Base-by-base conservation (phyloP, 2,329 filamentous ascomycete species). In the Blastomyces parvus region DNA sequence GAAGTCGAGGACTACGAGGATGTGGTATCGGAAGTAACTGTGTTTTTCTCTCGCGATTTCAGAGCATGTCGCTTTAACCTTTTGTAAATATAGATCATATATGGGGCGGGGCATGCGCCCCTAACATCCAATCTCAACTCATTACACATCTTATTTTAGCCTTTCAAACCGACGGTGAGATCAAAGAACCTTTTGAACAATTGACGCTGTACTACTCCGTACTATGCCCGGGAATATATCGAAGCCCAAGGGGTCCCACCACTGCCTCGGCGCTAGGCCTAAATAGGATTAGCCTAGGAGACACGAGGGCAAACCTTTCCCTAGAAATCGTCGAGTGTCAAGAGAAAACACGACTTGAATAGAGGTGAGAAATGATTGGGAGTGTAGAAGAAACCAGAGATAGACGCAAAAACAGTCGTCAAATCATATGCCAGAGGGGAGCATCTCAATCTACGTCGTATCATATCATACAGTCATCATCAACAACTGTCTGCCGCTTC, bases 11-110 rank as follows among this genome's bases (percentile, higher is more conserved):
- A 76, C 69, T 1, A 75, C 79, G 42, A 75, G 81, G 66, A 82
- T 83, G n/a, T 48, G 46, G 46, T 83, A 83, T 73, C 74, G 80
- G 64, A 80, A 78, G 73, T 82, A 75, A 63, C 22, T 38, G 62
- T 42, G 25, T 59, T 33, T 42, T 56, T 25, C 38, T 40, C 11
- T 42, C 40, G 40, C 40, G 14, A 42, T 42, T 52, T 22, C 9
- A 14, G 14, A 53, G 30, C 9, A 4, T 33, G 17, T 53, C 14
- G 7, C 7, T 6, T 19, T 53, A 4, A 19, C 6, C 33, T 9
- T 42, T 42, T 44, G 50, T 14, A 30, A 8, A 14, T 48, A 48
- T 25, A 22, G 7, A 11, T 22, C 7, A 25, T 36, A 36, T 11
- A 3, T 11, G 27, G 50, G 30, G 27, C n/a, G n/a, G 5, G 13